A percentile compares a stretch with the other conserved stretches of the same genome.
phyloP scores from a whole-genome alignment of 2,329 filamentous ascomycete genomes.

The Fusarium sp. region DNA sequence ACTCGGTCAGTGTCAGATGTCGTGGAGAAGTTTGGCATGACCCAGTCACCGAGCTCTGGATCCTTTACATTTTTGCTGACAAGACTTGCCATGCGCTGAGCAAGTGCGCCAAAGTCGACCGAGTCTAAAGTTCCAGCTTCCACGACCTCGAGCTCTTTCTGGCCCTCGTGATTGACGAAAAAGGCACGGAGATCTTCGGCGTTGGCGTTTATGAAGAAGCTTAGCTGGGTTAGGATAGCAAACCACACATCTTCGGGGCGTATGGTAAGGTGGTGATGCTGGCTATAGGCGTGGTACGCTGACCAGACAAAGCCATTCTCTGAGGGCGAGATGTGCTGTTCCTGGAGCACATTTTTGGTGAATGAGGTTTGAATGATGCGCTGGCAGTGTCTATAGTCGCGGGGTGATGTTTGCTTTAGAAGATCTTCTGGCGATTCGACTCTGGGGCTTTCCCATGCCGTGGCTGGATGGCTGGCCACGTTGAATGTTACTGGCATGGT shows the following conservation, averaged over 20 bases:
- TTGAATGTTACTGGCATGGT: constrained; percentile 7
- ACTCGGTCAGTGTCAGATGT: constrained; percentile 58
- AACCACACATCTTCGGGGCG: constrained; percentile 66
- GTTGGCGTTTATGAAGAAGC: constrained; percentile 59
- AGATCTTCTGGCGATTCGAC: not conserved
- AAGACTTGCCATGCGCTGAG: not conserved
- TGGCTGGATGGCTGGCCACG: not conserved
- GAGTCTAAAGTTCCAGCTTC: not conserved
- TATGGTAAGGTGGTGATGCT: constrained; percentile 58
- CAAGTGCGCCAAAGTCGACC: not conserved
- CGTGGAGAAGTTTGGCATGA: constrained; percentile 64
- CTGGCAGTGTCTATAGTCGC: too few species aligned
- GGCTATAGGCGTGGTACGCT: constrained; percentile 54
- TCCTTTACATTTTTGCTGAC: constrained; percentile 4
- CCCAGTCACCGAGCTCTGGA: constrained; percentile 16
- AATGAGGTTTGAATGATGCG: not conserved
- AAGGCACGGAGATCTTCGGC: constrained; percentile 38
- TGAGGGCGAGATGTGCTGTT: not conserved
- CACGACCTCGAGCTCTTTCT: constrained; percentile 1
- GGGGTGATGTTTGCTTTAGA: not conserved
- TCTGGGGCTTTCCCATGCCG: not conserved
- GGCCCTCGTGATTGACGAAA: constrained; percentile 7
- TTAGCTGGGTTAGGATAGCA: constrained; percentile 61
- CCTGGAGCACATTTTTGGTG: not conserved
- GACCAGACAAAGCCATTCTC: constrained; percentile 55